Evolutionary conservation across 2,329 filamentous ascomycete species (phyloP).

Genomic region (Cryphonectria carpinicola): DNA sequence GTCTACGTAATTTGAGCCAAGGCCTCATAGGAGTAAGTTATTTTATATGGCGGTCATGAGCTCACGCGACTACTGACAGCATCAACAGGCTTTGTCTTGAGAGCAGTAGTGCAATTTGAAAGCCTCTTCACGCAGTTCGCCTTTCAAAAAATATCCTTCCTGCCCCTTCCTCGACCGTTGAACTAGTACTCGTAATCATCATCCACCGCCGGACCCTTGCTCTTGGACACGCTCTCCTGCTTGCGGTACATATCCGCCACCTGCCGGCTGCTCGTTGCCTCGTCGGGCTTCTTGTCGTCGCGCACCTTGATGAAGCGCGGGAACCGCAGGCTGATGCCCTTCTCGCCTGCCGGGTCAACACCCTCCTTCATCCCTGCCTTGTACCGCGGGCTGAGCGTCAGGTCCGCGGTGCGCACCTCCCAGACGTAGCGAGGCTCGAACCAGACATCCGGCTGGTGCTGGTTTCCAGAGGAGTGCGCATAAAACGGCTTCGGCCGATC

Average conservation of each 20-base stretch:
- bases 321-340: conserved; percentile 87
- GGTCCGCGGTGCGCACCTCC: conserved; percentile 96
- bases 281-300: conserved; percentile 94
- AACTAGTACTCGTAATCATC: conserved; percentile 95
- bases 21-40: background rate
- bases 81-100: background rate
- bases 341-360: conserved; percentile 69
- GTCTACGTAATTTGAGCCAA: background rate
- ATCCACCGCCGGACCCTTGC: conserved; percentile 83
- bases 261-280: conserved; percentile 81
- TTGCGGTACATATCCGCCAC: conserved; percentile 97
- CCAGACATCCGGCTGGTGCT: conserved; percentile 98
- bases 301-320: conserved; percentile 89
- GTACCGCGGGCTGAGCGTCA: conserved; percentile 91
- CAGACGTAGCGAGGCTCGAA: conserved; percentile 93
- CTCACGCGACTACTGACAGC: background rate
- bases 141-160: background rate
- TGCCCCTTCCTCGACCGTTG: background rate
- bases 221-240: conserved; percentile 89
- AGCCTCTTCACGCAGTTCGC: background rate
- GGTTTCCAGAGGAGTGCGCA: conserved; percentile 77
- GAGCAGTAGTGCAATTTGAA: conserved; percentile 11
- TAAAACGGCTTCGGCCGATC: conserved; percentile 95
- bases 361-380: conserved; percentile 87
- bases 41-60: background rate